phyloP scores from a whole-genome alignment of 352 stramenopile species.

The Elongisporangium anandrum region DNA sequence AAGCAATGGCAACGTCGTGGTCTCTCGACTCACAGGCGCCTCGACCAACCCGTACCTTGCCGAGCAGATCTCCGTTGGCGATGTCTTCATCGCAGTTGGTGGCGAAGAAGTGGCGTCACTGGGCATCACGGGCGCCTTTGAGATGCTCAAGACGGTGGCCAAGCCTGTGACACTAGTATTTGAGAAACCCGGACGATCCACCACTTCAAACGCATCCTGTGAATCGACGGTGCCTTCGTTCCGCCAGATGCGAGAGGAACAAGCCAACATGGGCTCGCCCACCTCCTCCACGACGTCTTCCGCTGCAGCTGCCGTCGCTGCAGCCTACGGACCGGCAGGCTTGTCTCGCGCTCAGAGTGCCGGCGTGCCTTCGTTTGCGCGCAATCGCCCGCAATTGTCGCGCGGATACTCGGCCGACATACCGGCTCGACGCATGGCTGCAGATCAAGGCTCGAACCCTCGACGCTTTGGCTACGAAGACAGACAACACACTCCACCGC shows the following conservation, averaged over 20 bases:
- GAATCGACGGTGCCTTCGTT: constrained; percentile 52
- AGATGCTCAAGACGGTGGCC: constrained; percentile 70
- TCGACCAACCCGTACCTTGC: constrained; percentile 39
- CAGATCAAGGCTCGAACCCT: not conserved
- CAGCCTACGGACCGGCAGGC: constrained; percentile 12
- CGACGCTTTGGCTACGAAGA: not conserved
- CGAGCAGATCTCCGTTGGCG: constrained; percentile 49
- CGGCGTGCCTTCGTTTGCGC: not conserved
- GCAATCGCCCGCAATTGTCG: not conserved
- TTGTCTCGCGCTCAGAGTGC: constrained; percentile 23
- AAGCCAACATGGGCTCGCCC: constrained; percentile 9
- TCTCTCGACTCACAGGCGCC: constrained; percentile 69
- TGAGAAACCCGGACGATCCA: constrained; percentile 19
- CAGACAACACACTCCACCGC: not conserved
- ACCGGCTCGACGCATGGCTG: not conserved
- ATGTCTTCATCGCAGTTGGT: constrained; percentile 73
- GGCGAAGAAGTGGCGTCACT: constrained; percentile 65
- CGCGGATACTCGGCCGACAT: not conserved
- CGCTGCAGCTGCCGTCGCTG: constrained; percentile 13
- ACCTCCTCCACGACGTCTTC: not conserved
- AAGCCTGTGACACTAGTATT: constrained; percentile 83
- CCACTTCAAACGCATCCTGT: not conserved
- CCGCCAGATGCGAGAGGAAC: constrained; percentile 46
- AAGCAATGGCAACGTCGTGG: constrained; percentile 53
- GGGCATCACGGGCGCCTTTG: constrained; percentile 69